Evolutionary conservation across 2,329 filamentous ascomycete genomes (phyloP), one percentile per base, ranked within the genome.

Genomic region (Colletotrichum sojae): DNA sequence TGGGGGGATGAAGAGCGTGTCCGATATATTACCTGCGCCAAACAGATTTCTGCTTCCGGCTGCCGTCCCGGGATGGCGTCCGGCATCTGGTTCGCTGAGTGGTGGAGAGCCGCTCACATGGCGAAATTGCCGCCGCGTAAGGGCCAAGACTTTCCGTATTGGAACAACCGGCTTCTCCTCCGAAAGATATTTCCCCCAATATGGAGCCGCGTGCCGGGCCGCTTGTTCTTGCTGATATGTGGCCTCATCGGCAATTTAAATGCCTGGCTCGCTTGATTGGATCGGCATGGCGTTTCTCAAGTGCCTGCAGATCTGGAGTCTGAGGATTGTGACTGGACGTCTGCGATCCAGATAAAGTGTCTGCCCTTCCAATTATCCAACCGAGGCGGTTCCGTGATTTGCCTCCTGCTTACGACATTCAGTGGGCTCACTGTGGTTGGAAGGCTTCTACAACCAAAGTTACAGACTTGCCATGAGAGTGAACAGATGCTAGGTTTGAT

Each of bases 61-160:
- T 40, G 48, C 43, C 48, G 66, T 51, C 31, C 66, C 22, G 20
- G 15, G 18, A 16, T 54, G 15, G 40, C 12, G 40, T 20, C 52
- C n/a, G 15, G 48, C 48, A 59, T 36, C n/a, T 65, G 54, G 48
- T 55, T 65, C 31, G 61, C 40, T 46, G 18, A 39, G 10, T 2
- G 2, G 2, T 36, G 31, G 31, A 25, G 25, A 48, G 18, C 10
- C 12, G 40, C 5, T 22, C 9, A 20, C 4, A 12, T 16, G 57
- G 18, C 36, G 9, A 40, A 31, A 62, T 27, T 63, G 59, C 64
- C 64, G 52, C 45, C 64, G 52, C 45, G 45, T 31, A 31, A 15
- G 56, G 56, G 64, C 64, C 59, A 67, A 67, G 64, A 67, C 22
- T 12, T 46, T 36, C 45, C 53, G 48, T 8, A 68, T 43, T 63